Evolutionary conservation across 2,329 filamentous ascomycete species (phyloP).

Genomic region (Penicillium decumbens): DNA sequence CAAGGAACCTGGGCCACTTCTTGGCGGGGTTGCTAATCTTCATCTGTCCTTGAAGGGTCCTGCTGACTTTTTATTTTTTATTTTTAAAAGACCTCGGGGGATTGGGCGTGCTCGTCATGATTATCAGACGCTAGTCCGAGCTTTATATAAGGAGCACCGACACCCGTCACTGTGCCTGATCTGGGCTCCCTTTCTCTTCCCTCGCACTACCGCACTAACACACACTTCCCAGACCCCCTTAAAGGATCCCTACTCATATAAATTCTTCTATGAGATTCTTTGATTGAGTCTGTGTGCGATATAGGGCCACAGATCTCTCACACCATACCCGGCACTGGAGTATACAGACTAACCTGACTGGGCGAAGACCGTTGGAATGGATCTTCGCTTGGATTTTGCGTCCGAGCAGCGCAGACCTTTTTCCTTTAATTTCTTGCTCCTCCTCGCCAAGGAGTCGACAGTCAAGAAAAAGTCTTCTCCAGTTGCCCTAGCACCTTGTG

Average conservation of each 20-base stretch:
- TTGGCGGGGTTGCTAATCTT: background rate
- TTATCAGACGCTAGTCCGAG: slow-evolving; percentile 25
- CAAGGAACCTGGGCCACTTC: slow-evolving; percentile 11
- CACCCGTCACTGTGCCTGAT: slow-evolving; percentile 12
- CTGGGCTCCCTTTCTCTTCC: slow-evolving; percentile 6
- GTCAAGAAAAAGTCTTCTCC: background rate
- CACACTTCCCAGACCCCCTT: slow-evolving; percentile 1
- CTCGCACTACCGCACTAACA: background rate
- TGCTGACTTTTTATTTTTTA: background rate
- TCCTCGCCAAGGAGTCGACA: background rate
- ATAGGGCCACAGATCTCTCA: background rate
- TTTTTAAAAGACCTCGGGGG: slow-evolving; percentile 7
- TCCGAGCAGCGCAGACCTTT: slow-evolving; percentile 1
- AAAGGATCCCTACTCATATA: background rate
- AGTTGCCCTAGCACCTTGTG: background rate
- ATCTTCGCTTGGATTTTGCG: slow-evolving; percentile 17
- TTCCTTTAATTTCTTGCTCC: slow-evolving; percentile 3
- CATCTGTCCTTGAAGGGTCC: background rate
- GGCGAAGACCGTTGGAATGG: slow-evolving; percentile 26
- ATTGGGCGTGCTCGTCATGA: slow-evolving; percentile 23
- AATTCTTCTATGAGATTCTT: background rate
- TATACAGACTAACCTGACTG: slow-evolving; percentile 26
- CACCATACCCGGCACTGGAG: slow-evolving; percentile 2
- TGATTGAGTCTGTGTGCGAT: background rate
- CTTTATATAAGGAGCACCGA: slow-evolving; percentile 25